Evolutionary conservation across 2,329 filamentous ascomycete species (phyloP), one percentile per base, ranked within the genome.

Genomic region (Aspergillus japonicus): DNA sequence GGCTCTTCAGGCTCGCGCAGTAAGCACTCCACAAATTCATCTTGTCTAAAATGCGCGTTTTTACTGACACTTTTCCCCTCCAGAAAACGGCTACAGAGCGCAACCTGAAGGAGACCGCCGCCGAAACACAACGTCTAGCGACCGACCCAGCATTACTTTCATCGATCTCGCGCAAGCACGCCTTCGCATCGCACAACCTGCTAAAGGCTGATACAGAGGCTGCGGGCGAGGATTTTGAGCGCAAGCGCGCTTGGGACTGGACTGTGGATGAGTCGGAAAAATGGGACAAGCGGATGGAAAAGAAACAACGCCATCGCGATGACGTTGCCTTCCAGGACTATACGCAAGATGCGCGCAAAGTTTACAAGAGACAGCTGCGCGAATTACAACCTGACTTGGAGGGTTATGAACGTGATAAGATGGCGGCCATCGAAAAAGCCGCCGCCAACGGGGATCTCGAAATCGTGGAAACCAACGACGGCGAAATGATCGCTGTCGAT

Each of bases 181-280:
- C 91, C 57, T 88, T 95, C 66, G 94, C 95, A 21, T 88, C 89
- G 5, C 92, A 97, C 75, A 99, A 98, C 72, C 86, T 99, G 0
- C 84, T 97, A 48, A 96, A 96, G 80, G 91, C 92, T 4, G 92
- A 97, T 69, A 88, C 92, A 1, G 91, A 93, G 74, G 91, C 91
- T 19, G 82, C 84, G 0, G 92, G 92, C 35, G 92, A 91, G 57
- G 95, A 98, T 75, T 99, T 98, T 72, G 95, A 99, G 82, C 90
- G 95, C 66, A 97, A 98, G 79, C 88, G 95, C 47, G 95, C 95
- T 1, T 99, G 95, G 95, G 95, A 98, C 79, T 99, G 95, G 91
- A 99, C 95, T 0, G 82, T 94, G 6, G 95, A 99, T 65, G 95
- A 99, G 78, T 90, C 87, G 68, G 95, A 97, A 79, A 87, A 85